A percentile compares a stretch with the other conserved stretches of the same genome.
These are phyloP conservation scores for Medicago ruthenica DNA, from an alignment of 306 rosid genomes.

Conservation along the genomic window DNA sequence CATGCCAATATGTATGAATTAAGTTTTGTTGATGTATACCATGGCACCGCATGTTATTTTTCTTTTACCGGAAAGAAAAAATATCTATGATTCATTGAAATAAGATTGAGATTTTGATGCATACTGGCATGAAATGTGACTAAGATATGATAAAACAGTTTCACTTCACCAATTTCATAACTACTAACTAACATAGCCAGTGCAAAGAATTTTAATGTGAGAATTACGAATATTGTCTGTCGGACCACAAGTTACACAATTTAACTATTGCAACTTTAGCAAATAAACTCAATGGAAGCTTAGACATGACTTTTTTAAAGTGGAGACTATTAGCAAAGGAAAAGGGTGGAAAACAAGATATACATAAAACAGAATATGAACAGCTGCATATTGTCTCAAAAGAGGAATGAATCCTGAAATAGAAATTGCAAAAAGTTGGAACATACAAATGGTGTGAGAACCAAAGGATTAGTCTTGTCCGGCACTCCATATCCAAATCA, in stretches of 20 bases:
- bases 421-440: conserved; percentile 24
- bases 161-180: conserved; percentile 30
- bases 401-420: conserved; percentile 24
- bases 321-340: conserved; percentile 1
- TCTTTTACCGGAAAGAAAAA: background rate
- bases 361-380: conserved; percentile 27
- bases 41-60: background rate
- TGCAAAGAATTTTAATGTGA: conserved; percentile 26
- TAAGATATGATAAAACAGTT: background rate
- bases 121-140: background rate
- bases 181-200: background rate
- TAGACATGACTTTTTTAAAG: background rate
- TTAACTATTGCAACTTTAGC: conserved; percentile 4
- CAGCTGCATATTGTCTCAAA: conserved; percentile 13
- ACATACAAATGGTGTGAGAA: conserved; percentile 98
- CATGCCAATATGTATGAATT: background rate
- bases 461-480: conserved; percentile 95
- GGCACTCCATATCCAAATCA: conserved; percentile 98
- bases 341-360: background rate
- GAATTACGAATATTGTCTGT: conserved; percentile 8
- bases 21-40: background rate
- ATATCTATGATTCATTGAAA: conserved; percentile 5
- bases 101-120: background rate
- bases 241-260: background rate
- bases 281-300: conserved; percentile 15